These are phyloP conservation scores for Chondrus crispus DNA, from an alignment of 23 red algal species.

Conservation along the genomic window DNA sequence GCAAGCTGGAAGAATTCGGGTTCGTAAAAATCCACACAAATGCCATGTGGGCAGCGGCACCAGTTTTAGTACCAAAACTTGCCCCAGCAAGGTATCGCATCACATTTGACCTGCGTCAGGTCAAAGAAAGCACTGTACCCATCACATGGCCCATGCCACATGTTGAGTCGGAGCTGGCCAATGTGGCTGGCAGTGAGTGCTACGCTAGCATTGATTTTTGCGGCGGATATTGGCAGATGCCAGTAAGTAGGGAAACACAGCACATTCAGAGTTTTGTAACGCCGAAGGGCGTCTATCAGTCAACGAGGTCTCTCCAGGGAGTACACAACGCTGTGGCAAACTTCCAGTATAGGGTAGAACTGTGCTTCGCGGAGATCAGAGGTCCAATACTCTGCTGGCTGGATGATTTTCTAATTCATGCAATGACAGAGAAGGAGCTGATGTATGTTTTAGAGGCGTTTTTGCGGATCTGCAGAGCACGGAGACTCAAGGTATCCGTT, in stretches of 20 bases:
- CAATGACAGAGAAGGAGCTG: background rate
- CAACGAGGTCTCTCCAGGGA: background rate
- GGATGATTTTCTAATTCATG: background rate
- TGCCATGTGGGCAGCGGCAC: background rate
- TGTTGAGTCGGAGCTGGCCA: background rate
- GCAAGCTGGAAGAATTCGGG: background rate
- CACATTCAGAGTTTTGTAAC: background rate
- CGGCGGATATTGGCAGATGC: background rate
- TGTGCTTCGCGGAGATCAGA: background rate
- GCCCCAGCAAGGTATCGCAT: background rate
- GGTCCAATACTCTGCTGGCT: background rate
- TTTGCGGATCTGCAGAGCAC: background rate
- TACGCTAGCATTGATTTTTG: background rate
- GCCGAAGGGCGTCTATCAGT: background rate
- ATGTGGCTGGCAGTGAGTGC: background rate
- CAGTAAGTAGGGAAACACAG: background rate
- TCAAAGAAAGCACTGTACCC: background rate
- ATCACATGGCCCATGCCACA: background rate
- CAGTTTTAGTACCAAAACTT: background rate
- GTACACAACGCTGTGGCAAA: background rate
- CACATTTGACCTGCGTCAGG: background rate
- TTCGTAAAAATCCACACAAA: background rate
- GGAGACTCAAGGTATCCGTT: background rate
- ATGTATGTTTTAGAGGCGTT: background rate
- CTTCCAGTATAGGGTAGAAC: background rate